Base-by-base conservation (phyloP, 768 basidiomycete species). In the Termitomyces sp. region DNA sequence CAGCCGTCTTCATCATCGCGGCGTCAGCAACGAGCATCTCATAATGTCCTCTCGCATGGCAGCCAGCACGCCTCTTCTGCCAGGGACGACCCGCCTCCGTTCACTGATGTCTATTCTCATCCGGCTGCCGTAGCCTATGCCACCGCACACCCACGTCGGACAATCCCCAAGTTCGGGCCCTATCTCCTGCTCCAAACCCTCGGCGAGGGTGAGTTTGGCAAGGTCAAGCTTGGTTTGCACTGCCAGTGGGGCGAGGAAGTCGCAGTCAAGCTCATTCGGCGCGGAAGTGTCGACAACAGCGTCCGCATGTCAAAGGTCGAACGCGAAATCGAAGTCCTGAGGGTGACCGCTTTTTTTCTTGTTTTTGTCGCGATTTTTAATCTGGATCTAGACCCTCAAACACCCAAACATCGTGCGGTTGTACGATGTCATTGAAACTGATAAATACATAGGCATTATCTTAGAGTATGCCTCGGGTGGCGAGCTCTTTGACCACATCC, bases 361-460 rank as follows among this genome's bases (percentile, higher is more conserved):
- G 14, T 14, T 9, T 16, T 55, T 24, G 14, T 44, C 30, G 22
- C 47, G 54, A 44, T 40, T 48, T 65, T 69, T 52, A 68, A 61
- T 52, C 38, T 61, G 20, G 35, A 51, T 38, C 13, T 69, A 98
- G 95, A 86, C 83, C 56, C 82, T 99, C 59, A 93, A 94, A 69
- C 97, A 99, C 64, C 97, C 97, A 0, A 98, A 98, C 71, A 98
- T 99, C 72, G 97, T 98, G 36, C 87, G 94, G 10, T 77, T 98
- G 46, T 98, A 96, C 81, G 97, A 99, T 69, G 95, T 98, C 22
- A 97, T 99, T 64, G 95, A 98, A 72, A 98, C 97, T 1, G 97
- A 98, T 79, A 98, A 97, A 73, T 98, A 98, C 75, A 98, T 99
- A 66, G 97, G 97, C 38, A 99, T 99, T 69, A 96, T 99, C 64